A percentile compares a stretch with the other conserved stretches of the same genome.
Evolutionary conservation across 2,329 filamentous ascomycete genomes (phyloP).

Genomic region (Colletotrichum brevisporum): DNA sequence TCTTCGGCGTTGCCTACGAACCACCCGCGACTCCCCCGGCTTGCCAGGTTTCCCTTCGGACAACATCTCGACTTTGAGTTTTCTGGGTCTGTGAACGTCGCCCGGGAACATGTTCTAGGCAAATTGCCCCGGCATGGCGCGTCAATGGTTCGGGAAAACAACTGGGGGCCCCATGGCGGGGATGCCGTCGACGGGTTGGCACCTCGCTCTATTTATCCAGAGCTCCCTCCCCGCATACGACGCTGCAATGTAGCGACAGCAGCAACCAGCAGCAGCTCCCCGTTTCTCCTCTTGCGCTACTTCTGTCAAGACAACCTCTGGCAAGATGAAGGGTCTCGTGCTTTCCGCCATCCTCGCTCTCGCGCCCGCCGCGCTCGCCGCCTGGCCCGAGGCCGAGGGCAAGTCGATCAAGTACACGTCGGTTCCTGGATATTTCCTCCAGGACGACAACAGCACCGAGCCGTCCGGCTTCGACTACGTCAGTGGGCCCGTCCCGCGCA

Average conservation of each 20-base stretch:
- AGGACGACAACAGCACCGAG: constrained; percentile 71
- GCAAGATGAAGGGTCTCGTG: constrained; percentile 51
- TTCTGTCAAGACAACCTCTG: constrained; percentile 39
- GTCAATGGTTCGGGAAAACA: constrained; percentile 28
- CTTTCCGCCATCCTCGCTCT: constrained; percentile 49
- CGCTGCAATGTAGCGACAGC: constrained; percentile 20
- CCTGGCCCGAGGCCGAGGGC: constrained; percentile 50
- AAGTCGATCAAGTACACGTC: constrained; percentile 71
- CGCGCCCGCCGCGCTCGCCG: constrained; percentile 46
- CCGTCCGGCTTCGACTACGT: constrained; percentile 75
- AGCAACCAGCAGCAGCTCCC: constrained; percentile 3
- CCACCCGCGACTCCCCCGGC: constrained; percentile 4
- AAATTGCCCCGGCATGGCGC: constrained; percentile 40
- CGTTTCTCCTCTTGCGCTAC: constrained; percentile 12
- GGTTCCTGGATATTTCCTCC: constrained; percentile 73
- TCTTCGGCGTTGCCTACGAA: constrained; percentile 6
- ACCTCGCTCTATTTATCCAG: constrained; percentile 37
- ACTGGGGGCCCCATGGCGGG: constrained; percentile 21
- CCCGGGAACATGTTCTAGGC: constrained; percentile 17
- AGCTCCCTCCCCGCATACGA: constrained; percentile 26
- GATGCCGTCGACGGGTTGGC: constrained; percentile 12
- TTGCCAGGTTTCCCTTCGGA: constrained; percentile 27
- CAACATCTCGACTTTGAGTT: constrained; percentile 29
- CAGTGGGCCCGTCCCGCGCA: constrained; percentile 42
- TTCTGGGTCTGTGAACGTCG: constrained; percentile 4